These are phyloP conservation scores for Linnemannia elongata DNA, from an alignment of 192 early-diverging fungal genomes.

Conservation along the genomic window DNA sequence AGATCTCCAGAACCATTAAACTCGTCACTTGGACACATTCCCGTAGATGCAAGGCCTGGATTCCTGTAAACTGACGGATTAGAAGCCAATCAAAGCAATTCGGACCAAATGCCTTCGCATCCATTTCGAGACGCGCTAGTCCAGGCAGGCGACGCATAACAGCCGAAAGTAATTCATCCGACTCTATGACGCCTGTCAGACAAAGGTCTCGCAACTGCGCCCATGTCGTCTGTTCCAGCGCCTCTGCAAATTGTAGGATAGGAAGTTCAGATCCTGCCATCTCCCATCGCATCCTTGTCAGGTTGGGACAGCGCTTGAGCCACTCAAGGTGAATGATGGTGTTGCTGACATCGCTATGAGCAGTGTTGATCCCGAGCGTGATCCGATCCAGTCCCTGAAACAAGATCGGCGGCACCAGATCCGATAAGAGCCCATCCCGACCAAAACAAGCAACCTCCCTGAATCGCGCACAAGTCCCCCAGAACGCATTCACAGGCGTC, in stretches of 20 bases:
- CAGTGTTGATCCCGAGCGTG: neutral
- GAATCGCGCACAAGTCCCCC: neutral
- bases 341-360: neutral
- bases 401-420: neutral
- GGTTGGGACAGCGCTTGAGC: neutral
- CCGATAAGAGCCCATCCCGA: neutral
- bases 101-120: neutral
- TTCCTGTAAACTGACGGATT: neutral
- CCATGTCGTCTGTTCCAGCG: neutral
- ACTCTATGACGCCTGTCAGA: neutral
- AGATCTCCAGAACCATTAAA: neutral
- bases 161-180: neutral
- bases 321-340: neutral
- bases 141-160: neutral
- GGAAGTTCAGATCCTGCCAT: neutral
- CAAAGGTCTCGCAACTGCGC: neutral
- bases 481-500: neutral
- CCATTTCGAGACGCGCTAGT: neutral
- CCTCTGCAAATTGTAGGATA: neutral
- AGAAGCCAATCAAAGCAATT: neutral
- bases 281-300: conserved; percentile 1
- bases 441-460: neutral
- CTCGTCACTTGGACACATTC: neutral
- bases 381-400: neutral
- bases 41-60: neutral